A percentile compares a stretch with the other conserved stretches of the same genome.
Evolutionary conservation across 495 filamentous ascomycete species (phyloP).

Genomic region (Neurospora cerealis): DNA sequence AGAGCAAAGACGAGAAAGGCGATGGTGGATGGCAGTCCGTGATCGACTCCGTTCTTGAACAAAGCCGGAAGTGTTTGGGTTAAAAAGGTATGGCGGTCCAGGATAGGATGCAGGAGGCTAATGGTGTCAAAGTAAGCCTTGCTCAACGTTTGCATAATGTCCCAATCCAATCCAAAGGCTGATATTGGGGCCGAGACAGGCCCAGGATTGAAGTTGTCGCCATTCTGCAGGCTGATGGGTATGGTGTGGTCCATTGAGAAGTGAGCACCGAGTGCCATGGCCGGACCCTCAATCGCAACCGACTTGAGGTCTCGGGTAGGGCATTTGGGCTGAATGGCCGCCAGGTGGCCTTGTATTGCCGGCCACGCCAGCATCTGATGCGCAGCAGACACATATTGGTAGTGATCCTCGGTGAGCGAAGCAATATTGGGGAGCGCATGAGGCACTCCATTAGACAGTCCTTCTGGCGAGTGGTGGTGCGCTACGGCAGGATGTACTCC

Average conservation of each 20-base stretch:
- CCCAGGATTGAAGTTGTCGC: neutral
- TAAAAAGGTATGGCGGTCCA: constrained; percentile 43
- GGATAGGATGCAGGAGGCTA: constrained; percentile 46
- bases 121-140: constrained; percentile 46
- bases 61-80: constrained; percentile 35
- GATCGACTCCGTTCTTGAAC: constrained; percentile 39
- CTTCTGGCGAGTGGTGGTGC: neutral
- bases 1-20: constrained; percentile 48
- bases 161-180: constrained; percentile 26
- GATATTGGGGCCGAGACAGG: neutral
- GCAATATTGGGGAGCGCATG: constrained; percentile 3
- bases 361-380: constrained; percentile 52
- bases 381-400: constrained; percentile 42
- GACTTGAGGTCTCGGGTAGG: constrained; percentile 21
- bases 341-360: constrained; percentile 38
- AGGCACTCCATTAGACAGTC: neutral
- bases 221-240: constrained; percentile 1
- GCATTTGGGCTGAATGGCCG: constrained; percentile 16
- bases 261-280: constrained; percentile 34
- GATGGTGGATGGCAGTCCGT: constrained; percentile 37
- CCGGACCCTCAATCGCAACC: constrained; percentile 36
- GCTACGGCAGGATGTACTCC: constrained; percentile 5
- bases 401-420: constrained; percentile 14
- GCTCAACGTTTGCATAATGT: constrained; percentile 39
- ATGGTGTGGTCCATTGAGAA: neutral